phyloP scores from a whole-genome alignment of 1,139 yeast genomes.

The Diutina siamensis region DNA sequence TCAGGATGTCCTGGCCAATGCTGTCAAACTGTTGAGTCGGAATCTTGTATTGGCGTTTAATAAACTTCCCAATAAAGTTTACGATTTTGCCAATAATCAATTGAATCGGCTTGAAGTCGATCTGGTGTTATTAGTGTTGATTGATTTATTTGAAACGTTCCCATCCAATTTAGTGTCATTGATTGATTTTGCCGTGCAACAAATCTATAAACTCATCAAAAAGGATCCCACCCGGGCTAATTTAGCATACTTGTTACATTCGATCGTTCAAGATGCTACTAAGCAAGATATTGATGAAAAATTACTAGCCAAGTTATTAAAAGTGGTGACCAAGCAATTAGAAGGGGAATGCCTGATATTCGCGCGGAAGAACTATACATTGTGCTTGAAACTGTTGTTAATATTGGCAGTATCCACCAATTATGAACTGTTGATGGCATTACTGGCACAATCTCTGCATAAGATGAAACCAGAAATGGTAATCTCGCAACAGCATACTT shows the following conservation, averaged over 20 bases:
- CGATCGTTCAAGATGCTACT: neutral
- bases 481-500: neutral
- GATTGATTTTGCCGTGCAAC: neutral
- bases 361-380: neutral
- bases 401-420: neutral
- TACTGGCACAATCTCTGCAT: neutral
- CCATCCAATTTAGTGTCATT: neutral
- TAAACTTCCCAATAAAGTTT: neutral
- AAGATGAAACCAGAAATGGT: constrained; percentile 2
- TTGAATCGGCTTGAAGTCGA: neutral
- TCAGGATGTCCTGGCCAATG: neutral
- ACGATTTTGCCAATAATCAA: constrained; percentile 4
- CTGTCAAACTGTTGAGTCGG: neutral
- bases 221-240: neutral
- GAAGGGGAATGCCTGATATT: neutral
- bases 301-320: neutral
- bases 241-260: neutral
- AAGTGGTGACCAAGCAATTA: neutral
- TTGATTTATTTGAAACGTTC: constrained; percentile 5
- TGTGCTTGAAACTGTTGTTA: constrained; percentile 4
- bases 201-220: neutral
- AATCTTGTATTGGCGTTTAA: neutral
- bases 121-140: neutral
- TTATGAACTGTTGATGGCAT: constrained; percentile 1
- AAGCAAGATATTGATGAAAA: constrained; percentile 3